Base-by-base conservation (phyloP, 768 basidiomycete species). In the Astraeus odoratus region DNA sequence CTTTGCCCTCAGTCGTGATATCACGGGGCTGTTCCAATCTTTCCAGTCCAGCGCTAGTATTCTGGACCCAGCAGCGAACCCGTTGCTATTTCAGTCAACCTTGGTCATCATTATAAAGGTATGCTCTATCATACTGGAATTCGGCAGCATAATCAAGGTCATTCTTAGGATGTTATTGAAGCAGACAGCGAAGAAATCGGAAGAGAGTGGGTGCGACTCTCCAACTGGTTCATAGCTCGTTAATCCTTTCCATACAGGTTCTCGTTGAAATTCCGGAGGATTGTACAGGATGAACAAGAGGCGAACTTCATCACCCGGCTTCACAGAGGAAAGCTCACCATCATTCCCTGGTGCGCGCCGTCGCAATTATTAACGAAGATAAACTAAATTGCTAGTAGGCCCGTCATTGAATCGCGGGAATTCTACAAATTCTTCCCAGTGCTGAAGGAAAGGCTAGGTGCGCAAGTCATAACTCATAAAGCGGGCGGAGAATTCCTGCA, bases 1-100 rank as follows among this genome's bases (percentile, higher is more conserved):
- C 44, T 82, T 81, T 39, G 78, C 80, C 2, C 58, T 81, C 4
- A 77, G 75, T 23, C 69, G 78, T n/a, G 77, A 80, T 49, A 77
- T 82, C 26, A 68, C 75, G 2, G 77, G 76, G 5, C 63, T 80
- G 2, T 82, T 82, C 50, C 74, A 77, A 43, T 79, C 77, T 0
- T 81, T 79, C 60, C 78, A 79, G 47, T 72, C 76, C 1, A 75
- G 75, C 13, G 71, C 75, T 1, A 67, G 4, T n/a, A n/a, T n/a
- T n/a, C n/a, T n/a, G n/a, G 76, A 83, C 47, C 80, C 80, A 5
- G 65, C 71, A 1, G 63, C 72, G 0, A 82, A 81, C 53, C 79
- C 78, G 0, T 66, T 64, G 12, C 66, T 82, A 18, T 82, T 82
- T 61, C 74, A 70, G 46, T 80, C 78, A 0, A 77, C 70, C 0